phyloP scores from a whole-genome alignment of 2,329 filamentous ascomycete species.

The Penicillium griseofulvum region DNA sequence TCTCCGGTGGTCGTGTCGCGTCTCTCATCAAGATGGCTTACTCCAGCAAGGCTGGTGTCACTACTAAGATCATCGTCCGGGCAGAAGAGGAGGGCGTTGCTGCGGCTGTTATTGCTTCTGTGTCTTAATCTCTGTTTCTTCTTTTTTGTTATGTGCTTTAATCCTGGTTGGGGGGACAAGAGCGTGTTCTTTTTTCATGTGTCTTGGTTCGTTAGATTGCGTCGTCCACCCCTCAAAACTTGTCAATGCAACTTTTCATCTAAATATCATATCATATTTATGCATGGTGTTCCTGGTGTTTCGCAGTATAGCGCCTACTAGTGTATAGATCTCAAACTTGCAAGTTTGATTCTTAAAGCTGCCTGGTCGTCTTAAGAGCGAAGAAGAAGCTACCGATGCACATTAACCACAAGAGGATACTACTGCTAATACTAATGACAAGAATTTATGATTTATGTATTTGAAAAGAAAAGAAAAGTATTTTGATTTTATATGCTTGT shows the following conservation, averaged over 20 bases:
- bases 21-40: slow-evolving; percentile 89
- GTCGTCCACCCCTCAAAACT: slow-evolving; percentile 13
- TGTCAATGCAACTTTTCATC: slow-evolving; percentile 13
- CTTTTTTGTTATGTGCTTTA: slow-evolving; percentile 19
- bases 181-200: slow-evolving; percentile 13
- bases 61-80: slow-evolving; percentile 89
- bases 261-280: slow-evolving; percentile 10
- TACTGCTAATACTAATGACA: not conserved
- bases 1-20: slow-evolving; percentile 84
- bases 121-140: slow-evolving; percentile 60
- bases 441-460: not conserved
- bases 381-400: not conserved
- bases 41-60: slow-evolving; percentile 87
- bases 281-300: not conserved
- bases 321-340: not conserved
- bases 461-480: not conserved
- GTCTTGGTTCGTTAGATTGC: slow-evolving; percentile 13
- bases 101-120: slow-evolving; percentile 75
- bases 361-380: not conserved
- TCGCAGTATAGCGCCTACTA: not conserved
- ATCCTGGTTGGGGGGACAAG: slow-evolving; percentile 12
- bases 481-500: slow-evolving; percentile 8
- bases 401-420: not conserved
- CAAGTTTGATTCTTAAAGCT: not conserved
- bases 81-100: slow-evolving; percentile 93